Conservation (phyloP, 176 grass and related monocot genomes). For the Dactylis glomerata region DNA sequence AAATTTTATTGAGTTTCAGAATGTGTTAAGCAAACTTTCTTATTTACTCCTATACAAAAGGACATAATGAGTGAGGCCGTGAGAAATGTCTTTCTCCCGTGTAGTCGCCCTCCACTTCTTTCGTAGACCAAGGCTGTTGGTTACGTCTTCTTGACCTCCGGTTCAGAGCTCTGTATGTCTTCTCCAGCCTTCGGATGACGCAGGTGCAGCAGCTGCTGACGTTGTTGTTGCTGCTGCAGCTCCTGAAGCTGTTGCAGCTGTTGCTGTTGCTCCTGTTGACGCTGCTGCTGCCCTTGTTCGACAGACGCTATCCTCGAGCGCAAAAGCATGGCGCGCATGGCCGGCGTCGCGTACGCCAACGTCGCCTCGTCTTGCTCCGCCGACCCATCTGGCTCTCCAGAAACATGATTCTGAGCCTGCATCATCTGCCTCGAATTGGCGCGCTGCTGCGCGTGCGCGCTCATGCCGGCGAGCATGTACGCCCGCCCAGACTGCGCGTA, state of each 20-base stretch:
- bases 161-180: not conserved
- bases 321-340: slow-evolving; percentile 41
- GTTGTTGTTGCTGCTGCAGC: no score
- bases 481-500: slow-evolving; percentile 41
- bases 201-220: no score
- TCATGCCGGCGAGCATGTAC: slow-evolving; percentile 34
- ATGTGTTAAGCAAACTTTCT: no score
- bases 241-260: not conserved
- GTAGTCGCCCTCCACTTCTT: no score
- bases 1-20: no score
- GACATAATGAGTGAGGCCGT: no score
- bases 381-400: no score
- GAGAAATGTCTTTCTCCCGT: no score
- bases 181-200: not conserved
- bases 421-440: not conserved
- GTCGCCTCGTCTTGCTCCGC: not conserved
- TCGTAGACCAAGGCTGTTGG: not conserved
- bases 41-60: no score
- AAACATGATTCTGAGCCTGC: no score
- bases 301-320: not conserved
- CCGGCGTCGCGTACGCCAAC: slow-evolving; percentile 28
- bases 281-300: not conserved
- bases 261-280: no score
- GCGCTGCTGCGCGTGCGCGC: slow-evolving; percentile 33
- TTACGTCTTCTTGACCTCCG: not conserved